phyloP scores from a whole-genome alignment of 306 rosid species.

The Comarum palustre region DNA sequence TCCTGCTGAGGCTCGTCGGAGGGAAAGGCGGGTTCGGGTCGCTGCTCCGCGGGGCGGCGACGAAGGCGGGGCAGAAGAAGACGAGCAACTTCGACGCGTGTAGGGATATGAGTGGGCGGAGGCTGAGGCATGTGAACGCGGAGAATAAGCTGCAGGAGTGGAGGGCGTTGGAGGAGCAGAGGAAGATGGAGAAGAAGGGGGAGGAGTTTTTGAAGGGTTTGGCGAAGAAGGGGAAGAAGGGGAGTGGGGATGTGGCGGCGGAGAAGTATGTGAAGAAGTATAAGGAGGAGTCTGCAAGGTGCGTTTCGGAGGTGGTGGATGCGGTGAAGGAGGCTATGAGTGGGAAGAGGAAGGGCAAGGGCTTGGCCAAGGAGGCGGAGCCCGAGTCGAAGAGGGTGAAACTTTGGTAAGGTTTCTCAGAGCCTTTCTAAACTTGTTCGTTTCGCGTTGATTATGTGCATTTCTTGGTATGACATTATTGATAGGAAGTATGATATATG shows the following conservation, averaged over 20 bases:
- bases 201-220: slow-evolving; percentile 71
- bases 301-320: slow-evolving; percentile 62
- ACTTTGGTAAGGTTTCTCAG: slow-evolving; percentile 55
- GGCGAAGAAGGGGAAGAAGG: slow-evolving; percentile 81
- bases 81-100: slow-evolving; percentile 96
- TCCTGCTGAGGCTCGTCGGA: slow-evolving; percentile 63
- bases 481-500: neutral
- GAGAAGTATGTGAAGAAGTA: slow-evolving; percentile 82
- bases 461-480: neutral
- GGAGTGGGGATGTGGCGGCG: slow-evolving; percentile 61
- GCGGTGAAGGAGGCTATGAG: slow-evolving; percentile 67
- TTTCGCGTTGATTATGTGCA: neutral
- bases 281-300: slow-evolving; percentile 69
- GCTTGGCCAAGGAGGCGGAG: neutral
- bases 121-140: slow-evolving; percentile 92
- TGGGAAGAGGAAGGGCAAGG: slow-evolving; percentile 54
- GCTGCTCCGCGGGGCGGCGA: slow-evolving; percentile 83
- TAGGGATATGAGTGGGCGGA: slow-evolving; percentile 92
- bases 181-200: slow-evolving; percentile 71
- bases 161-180: slow-evolving; percentile 71
- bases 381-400: slow-evolving; percentile 55
- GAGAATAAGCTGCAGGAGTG: slow-evolving; percentile 94
- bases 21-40: slow-evolving; percentile 99
- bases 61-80: slow-evolving; percentile 95
- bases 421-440: neutral